Evolutionary conservation across 1,284 basidiomycete species (phyloP).

Genomic region (Ganoderma leucocontextum): DNA sequence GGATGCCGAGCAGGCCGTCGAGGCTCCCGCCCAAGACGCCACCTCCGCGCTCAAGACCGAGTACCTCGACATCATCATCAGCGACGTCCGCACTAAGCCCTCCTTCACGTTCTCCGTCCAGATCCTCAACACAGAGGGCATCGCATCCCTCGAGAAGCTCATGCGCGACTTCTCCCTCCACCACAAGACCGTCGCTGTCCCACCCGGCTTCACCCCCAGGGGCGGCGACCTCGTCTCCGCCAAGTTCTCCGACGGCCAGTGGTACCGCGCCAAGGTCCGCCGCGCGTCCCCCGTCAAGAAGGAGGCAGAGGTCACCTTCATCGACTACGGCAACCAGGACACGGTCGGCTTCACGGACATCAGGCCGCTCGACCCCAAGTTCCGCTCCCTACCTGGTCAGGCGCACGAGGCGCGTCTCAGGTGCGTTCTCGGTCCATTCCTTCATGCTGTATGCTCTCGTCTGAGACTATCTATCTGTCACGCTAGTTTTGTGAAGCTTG

Average conservation of each 20-base stretch:
- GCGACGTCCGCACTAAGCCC: slow-evolving; percentile 82
- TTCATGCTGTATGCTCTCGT: neutral
- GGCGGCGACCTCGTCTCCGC: slow-evolving; percentile 92
- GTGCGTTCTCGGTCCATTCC: slow-evolving; percentile 46
- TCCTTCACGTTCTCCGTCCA: slow-evolving; percentile 92
- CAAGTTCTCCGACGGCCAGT: slow-evolving; percentile 89
- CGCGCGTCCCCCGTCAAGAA: slow-evolving; percentile 85
- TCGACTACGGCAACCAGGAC: slow-evolving; percentile 92
- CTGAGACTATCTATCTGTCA: neutral
- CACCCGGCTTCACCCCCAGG: slow-evolving; percentile 78
- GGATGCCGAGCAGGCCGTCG: slow-evolving; percentile 63
- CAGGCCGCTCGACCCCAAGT: slow-evolving; percentile 85
- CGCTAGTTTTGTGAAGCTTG: slow-evolving; percentile 84
- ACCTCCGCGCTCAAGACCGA: slow-evolving; percentile 74
- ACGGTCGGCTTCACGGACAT: slow-evolving; percentile 79
- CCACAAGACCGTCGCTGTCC: slow-evolving; percentile 70
- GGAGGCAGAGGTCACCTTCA: slow-evolving; percentile 88
- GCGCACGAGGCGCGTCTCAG: slow-evolving; percentile 85
- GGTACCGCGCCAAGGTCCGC: slow-evolving; percentile 94
- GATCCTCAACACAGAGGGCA: slow-evolving; percentile 89
- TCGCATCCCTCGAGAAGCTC: slow-evolving; percentile 89
- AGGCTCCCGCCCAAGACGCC: slow-evolving; percentile 53
- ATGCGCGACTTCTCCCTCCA: slow-evolving; percentile 93
- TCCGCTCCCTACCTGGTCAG: slow-evolving; percentile 86
- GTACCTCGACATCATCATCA: slow-evolving; percentile 93